Base-by-base conservation (phyloP, 768 basidiomycete species). In the Boletus speciosus region DNA sequence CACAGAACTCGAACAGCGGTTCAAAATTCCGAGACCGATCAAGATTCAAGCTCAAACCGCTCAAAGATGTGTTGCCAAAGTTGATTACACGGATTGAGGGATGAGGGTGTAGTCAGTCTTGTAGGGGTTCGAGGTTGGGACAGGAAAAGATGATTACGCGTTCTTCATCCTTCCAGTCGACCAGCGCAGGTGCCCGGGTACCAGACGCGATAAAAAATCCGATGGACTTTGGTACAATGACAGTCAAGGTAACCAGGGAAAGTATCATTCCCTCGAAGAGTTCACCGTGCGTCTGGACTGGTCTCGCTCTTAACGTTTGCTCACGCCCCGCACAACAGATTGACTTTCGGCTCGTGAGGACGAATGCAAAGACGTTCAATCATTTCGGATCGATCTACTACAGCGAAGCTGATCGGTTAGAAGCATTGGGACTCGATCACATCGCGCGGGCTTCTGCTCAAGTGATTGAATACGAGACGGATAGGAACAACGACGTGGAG, bases 171-270 rank as follows among this genome's bases (percentile, higher is more conserved):
- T 70, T 32, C 88, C 87, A 2, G 90, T 91, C 8, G 77, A 89
- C 66, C 69, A 1, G 66, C 73, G 2, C 76, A 80, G 58, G 83
- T 89, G 0, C 78, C 82, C 8, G 83, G 82, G 1, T 86, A 87
- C 58, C 29, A 29, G 29, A 29, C 8, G 29, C 0, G 29, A 29
- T 9, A 1, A 9, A 29, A 2, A 9, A 9, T 29, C 8, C 29
- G 29, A 29, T 97, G 93, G 93, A 98, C 64, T 76, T 98, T 52
- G 89, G 90, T 0, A 94, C 93, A 0, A 88, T 97, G 76, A 72
- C 84, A n/a, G 75, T 76, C 51, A 96, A 94, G 71, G 87, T 94
- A 42, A 79, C 79, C 55, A 80, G 73, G 87, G 88, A 5, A 83
- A 81, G 57, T 95, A 96, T 68, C 79, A 85, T 23, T 87, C 86